Percentiles rank a stretch among this genome's conserved stretches.
Evolutionary conservation across 768 basidiomycete genomes (phyloP).

Genomic region (Pleurotus giganteus): DNA sequence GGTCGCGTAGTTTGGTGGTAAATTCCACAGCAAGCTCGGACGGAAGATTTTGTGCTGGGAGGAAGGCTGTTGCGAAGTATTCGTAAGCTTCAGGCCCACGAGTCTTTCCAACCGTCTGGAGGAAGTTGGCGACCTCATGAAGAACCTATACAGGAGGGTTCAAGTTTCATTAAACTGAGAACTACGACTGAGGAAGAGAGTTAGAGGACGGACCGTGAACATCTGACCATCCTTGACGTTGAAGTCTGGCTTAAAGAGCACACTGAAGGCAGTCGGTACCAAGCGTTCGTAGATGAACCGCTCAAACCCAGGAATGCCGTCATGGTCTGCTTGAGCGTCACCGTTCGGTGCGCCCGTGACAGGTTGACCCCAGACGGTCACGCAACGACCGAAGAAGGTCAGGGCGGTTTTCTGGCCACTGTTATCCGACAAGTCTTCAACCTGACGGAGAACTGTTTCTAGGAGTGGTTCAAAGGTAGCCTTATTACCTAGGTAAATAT

Average conservation of each 20-base stretch:
- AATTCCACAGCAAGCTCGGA: constrained; percentile 75
- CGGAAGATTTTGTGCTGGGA: constrained; percentile 91
- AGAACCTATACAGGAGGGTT: constrained; percentile 56
- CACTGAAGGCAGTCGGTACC: constrained; percentile 77
- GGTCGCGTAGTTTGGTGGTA: constrained; percentile 66
- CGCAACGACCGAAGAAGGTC: constrained; percentile 69
- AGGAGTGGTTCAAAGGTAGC: constrained; percentile 75
- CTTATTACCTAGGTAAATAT: constrained; percentile 31
- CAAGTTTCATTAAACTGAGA: neutral
- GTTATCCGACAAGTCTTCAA: constrained; percentile 76
- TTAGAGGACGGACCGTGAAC: constrained; percentile 59
- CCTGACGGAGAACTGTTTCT: constrained; percentile 67
- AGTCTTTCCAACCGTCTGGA: constrained; percentile 75
- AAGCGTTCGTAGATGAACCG: constrained; percentile 86
- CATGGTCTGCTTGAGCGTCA: constrained; percentile 23
- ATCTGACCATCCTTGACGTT: constrained; percentile 89
- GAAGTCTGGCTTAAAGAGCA: constrained; percentile 76
- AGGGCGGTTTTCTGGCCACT: constrained; percentile 77
- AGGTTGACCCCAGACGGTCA: constrained; percentile 67
- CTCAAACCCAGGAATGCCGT: constrained; percentile 84
- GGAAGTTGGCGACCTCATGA: constrained; percentile 82
- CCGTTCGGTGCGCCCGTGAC: constrained; percentile 31
- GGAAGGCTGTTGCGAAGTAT: constrained; percentile 74
- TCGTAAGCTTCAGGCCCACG: constrained; percentile 81
- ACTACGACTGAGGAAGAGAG: neutral